Evolutionary conservation across 805 yeast species (phyloP).

Genomic region (Kazachstania bromeliacearum): DNA sequence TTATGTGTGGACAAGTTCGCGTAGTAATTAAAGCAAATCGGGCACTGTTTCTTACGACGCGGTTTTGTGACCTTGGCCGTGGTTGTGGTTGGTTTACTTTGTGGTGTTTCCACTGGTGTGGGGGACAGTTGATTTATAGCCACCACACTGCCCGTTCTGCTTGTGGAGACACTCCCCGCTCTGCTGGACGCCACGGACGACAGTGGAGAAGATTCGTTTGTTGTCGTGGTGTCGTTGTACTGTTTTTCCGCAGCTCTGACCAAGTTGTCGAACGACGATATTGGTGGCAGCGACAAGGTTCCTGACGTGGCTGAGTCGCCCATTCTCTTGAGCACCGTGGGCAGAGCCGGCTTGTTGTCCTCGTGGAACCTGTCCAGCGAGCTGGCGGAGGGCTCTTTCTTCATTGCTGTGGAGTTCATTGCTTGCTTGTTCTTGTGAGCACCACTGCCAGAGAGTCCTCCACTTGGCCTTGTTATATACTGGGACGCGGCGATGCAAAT

Average conservation of each 20-base stretch:
- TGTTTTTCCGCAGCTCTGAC: conserved; percentile 24
- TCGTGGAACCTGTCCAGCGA: conserved; percentile 10
- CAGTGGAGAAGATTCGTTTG: too few species aligned
- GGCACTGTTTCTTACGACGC: conserved; percentile 62
- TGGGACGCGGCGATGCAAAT: too few species aligned
- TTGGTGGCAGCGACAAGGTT: conserved; percentile 18
- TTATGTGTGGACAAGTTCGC: conserved; percentile 78
- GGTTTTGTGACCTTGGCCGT: conserved; percentile 30
- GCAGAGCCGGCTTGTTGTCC: conserved; percentile 1
- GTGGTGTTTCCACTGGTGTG: too few species aligned
- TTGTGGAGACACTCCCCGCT: too few species aligned
- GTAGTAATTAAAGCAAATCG: conserved; percentile 57
- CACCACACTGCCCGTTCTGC: too few species aligned
- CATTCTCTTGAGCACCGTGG: neutral
- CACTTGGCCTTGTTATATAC: too few species aligned
- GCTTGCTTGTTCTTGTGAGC: too few species aligned
- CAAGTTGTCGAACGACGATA: conserved; percentile 25
- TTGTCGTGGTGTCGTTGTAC: conserved; percentile 5
- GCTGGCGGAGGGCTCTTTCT: neutral
- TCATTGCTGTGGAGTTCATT: neutral
- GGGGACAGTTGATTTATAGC: too few species aligned
- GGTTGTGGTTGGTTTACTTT: neutral
- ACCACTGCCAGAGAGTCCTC: too few species aligned
- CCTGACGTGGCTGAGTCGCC: neutral
- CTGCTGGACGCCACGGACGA: too few species aligned